Base-by-base conservation (phyloP, 371 early-diverging fungal genomes). In the Rhizomucor pusillus region DNA sequence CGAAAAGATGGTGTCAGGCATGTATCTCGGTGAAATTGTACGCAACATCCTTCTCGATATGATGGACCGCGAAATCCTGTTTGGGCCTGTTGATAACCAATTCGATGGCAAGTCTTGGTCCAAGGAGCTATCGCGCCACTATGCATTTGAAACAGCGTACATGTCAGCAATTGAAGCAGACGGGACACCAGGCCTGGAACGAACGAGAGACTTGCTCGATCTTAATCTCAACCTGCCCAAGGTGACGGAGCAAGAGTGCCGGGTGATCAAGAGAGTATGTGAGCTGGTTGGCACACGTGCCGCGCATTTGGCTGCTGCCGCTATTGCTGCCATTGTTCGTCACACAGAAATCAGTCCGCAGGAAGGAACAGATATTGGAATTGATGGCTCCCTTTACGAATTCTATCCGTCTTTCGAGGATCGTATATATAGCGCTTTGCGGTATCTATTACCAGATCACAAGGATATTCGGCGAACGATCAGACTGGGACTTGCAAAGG, bases 1-100 rank as follows among this genome's bases (percentile, higher is more conserved):
- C 52, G 97, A 97, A 73, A 97, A 98, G 77, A 85, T 95, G 86
- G 90, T 98, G 34, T 90, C 92, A 11, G 97, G 98, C 29, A 88
- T 94, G 86, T 98, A 96, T 67, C 77, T 98, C 10, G 98, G 97
- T 52, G 97, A 98, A 65, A 87, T 98, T 40, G 77, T 81, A 5
- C 90, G 97, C 36, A 84, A 86, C 52, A 82, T 90, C 36, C 49
- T 91, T 23, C 59, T 91, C 48, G 83, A 96, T 59, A 81, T 97
- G 62, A 84, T 91, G 52, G 90, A 90, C 64, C 86, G 86, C 50
- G 86, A 89, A 35, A 65, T 90, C 20, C 56, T 98, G 22, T 93
- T 95, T 57, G 53, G 64, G 11, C 59, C 56, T 18, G 19, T 20
- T 16, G 34, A 50, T 0, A 56, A 49, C 7, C 25, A 14, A 3